Evolutionary conservation across 192 early-diverging fungal species (phyloP).

Genomic region (Gigaspora rosea): DNA sequence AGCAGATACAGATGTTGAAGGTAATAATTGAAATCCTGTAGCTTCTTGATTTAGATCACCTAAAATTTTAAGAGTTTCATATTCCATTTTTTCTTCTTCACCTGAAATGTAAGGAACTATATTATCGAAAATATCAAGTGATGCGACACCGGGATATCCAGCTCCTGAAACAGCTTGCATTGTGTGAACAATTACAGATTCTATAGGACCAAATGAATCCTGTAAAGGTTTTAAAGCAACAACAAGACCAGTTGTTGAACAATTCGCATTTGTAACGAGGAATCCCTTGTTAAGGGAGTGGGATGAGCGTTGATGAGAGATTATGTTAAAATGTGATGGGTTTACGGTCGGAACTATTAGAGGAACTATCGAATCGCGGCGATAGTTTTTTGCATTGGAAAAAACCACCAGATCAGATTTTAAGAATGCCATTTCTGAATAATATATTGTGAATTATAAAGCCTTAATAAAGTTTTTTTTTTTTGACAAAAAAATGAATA

Average conservation of each 20-base stretch:
- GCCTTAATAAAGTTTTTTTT: no score
- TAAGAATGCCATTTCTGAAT: constrained; percentile 82
- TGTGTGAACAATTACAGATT: constrained; percentile 81
- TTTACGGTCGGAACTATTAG: constrained; percentile 95
- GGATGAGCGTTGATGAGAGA: constrained; percentile 70
- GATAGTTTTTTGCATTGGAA: constrained; percentile 97
- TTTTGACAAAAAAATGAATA: no score
- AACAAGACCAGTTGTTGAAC: constrained; percentile 96
- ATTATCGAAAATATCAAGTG: constrained; percentile 95
- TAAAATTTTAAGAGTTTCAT: constrained; percentile 90
- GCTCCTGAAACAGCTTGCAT: constrained; percentile 98
- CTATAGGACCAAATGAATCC: constrained; percentile 88
- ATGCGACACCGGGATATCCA: constrained; percentile 95
- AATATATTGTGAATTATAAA: not conserved
- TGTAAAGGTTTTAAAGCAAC: constrained; percentile 86
- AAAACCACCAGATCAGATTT: constrained; percentile 86
- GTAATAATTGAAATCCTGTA: constrained; percentile 55
- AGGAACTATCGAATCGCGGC: constrained; percentile 86
- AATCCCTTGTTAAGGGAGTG: constrained; percentile 74
- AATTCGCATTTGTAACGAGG: constrained; percentile 96
- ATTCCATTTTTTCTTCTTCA: constrained; percentile 98
- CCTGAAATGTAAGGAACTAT: constrained; percentile 92
- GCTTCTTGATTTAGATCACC: constrained; percentile 60
- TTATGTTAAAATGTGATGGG: constrained; percentile 81
- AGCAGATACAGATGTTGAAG: constrained; percentile 79